Base-by-base conservation (phyloP, 2,329 filamentous ascomycete genomes). In the Cercospora sp. region DNA sequence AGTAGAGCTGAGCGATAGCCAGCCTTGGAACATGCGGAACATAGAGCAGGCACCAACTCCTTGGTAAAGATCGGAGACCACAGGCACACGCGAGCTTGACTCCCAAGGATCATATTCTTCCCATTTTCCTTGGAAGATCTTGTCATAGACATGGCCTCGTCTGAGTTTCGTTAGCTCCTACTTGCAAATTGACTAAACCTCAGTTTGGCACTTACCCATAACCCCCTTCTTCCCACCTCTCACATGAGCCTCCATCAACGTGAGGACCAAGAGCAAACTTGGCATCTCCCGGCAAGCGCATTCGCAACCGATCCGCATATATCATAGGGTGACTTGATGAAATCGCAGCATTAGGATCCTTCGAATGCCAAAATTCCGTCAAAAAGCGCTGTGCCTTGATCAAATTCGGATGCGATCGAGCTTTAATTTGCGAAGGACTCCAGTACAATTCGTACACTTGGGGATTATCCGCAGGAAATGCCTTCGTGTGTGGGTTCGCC, bases 21-120 rank as follows among this genome's bases (percentile, higher is more conserved):
- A 97, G 18, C 93, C 94, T 80, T 97, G 94, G 78, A 92, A 94
- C 85, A 93, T 91, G 45, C 94, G 87, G 80, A 97, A 93, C 83
- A 93, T 92, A 57, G 86, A 90, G 80, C 92, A 96, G 0, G 91
- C 89, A 0, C 94, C 93, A 0, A 93, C 85, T 0, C 93, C 92
- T 61, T 92, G 85, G 77, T 97, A 95, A 36, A 94, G 81, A 78
- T 97, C 90, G 68, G 87, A 89, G 2, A 88, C 85, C 3, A 90
- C 92, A 0, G 81, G 79, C 0, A 94, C 83, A 3, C 94, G 86
- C 6, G 87, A 86, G 70, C 86, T 88, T 0, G 89, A 89, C 74
- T 97, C 92, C 87, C 90, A 97, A 0, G 93, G 87, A 75, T 97
- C 91, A 75, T 92, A 94, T 2, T 85, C 78, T 71, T 96, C 92